Evolutionary conservation across 1,284 basidiomycete species (phyloP).

Genomic region (Mrakiaceae sp.): DNA sequence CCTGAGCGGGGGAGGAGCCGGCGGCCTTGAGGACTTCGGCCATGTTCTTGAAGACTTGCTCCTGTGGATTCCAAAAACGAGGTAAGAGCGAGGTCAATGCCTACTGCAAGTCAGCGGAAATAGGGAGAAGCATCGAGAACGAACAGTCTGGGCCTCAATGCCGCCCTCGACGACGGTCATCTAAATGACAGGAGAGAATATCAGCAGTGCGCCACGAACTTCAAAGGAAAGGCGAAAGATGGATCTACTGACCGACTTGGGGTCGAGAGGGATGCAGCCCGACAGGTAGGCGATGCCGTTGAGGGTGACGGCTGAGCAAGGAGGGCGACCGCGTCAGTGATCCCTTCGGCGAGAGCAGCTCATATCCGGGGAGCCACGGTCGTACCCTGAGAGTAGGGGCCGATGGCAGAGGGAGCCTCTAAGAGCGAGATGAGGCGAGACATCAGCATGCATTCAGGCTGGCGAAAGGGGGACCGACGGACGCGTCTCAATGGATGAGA

Average conservation of each 20-base stretch:
- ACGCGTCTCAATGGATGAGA: background rate
- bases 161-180: constrained; percentile 66
- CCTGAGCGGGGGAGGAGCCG: constrained; percentile 60
- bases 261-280: constrained; percentile 79
- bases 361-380: constrained; percentile 15
- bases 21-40: constrained; percentile 70
- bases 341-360: background rate
- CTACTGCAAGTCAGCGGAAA: background rate
- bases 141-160: constrained; percentile 64
- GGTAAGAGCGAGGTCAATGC: background rate
- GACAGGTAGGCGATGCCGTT: constrained; percentile 81
- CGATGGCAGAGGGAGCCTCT: constrained; percentile 79
- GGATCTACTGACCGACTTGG: constrained; percentile 37
- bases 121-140: background rate
- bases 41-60: constrained; percentile 78
- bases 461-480: no score
- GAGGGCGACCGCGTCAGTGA: constrained; percentile 29
- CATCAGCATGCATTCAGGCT: background rate
- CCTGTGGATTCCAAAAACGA: constrained; percentile 24
- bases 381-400: constrained; percentile 56
- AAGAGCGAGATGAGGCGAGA: background rate
- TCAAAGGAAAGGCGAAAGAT: background rate
- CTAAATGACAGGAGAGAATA: background rate
- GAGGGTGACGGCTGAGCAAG: constrained; percentile 52
- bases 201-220: no score